Conservation (phyloP, 1,139 yeast species). For the Candida albicans region DNA sequence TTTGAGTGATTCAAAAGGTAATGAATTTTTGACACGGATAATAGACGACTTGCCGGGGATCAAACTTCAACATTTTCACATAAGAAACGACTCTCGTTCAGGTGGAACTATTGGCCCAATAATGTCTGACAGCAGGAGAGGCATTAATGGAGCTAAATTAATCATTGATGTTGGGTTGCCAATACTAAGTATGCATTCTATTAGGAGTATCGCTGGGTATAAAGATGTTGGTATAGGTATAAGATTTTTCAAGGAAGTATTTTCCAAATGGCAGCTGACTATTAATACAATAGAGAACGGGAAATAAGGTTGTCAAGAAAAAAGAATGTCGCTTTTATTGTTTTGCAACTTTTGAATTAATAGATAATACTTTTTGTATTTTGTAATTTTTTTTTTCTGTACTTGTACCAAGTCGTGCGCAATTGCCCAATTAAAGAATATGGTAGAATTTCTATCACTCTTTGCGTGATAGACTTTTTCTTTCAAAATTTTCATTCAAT, state of each 20-base stretch:
- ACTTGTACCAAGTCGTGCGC: neutral
- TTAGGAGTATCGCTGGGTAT: constrained; percentile 72
- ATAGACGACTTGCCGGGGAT: constrained; percentile 60
- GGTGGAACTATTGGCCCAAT: constrained; percentile 85
- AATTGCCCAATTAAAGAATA: neutral
- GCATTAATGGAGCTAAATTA: constrained; percentile 62
- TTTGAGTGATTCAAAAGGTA: constrained; percentile 76
- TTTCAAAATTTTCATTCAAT: constrained; percentile 1
- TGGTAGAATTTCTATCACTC: constrained; percentile 2
- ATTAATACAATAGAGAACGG: constrained; percentile 13
- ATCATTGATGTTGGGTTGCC: constrained; percentile 78
- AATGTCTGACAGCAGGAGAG: constrained; percentile 43
- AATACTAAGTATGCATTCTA: constrained; percentile 79
- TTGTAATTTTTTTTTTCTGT: constrained; percentile 3
- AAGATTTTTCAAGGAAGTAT: constrained; percentile 64
- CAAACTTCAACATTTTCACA: constrained; percentile 65
- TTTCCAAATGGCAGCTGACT: constrained; percentile 51
- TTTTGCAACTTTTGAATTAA: neutral
- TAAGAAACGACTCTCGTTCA: constrained; percentile 68
- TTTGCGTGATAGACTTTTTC: neutral
- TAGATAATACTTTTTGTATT: neutral
- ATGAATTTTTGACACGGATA: constrained; percentile 63
- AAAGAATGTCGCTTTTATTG: no score
- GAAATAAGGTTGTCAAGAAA: neutral
- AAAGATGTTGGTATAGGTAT: constrained; percentile 69